A percentile compares a stretch with the other conserved stretches of the same genome.
Evolutionary conservation across 2,329 filamentous ascomycete genomes (phyloP).

Genomic region (Allantophomopsis lycopodina): DNA sequence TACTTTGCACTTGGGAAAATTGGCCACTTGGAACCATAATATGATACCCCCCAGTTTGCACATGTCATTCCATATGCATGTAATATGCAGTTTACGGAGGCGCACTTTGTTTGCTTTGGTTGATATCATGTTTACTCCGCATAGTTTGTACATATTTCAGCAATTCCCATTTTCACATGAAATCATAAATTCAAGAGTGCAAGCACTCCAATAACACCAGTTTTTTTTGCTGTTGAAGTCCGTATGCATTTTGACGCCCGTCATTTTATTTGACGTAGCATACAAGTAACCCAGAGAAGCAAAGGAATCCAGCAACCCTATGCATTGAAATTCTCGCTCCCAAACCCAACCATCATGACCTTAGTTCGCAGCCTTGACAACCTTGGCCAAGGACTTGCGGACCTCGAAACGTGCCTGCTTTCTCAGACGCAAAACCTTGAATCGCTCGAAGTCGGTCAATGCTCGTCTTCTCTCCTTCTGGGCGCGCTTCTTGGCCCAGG

Average conservation of each 20-base stretch:
- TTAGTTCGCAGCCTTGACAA: constrained; percentile 66
- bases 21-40: too few species aligned
- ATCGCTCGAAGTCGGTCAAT: constrained; percentile 97
- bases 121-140: too few species aligned
- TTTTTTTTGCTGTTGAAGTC: constrained; percentile 33
- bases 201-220: neutral
- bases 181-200: too few species aligned
- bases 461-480: constrained; percentile 76
- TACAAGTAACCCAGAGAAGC: constrained; percentile 47
- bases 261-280: constrained; percentile 44
- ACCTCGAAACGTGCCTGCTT: constrained; percentile 99
- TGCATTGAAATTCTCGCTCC: constrained; percentile 32
- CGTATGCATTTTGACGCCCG: constrained; percentile 48
- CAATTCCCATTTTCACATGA: too few species aligned
- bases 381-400: constrained; percentile 89
- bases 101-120: too few species aligned
- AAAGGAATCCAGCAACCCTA: constrained; percentile 45
- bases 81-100: too few species aligned
- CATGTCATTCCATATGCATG: too few species aligned
- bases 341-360: constrained; percentile 13
- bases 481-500: constrained; percentile 87
- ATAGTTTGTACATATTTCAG: too few species aligned
- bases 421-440: constrained; percentile 99
- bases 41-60: too few species aligned
- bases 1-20: too few species aligned